Conservation (phyloP, 129 eudicot species). For the Lactuca saligna region DNA sequence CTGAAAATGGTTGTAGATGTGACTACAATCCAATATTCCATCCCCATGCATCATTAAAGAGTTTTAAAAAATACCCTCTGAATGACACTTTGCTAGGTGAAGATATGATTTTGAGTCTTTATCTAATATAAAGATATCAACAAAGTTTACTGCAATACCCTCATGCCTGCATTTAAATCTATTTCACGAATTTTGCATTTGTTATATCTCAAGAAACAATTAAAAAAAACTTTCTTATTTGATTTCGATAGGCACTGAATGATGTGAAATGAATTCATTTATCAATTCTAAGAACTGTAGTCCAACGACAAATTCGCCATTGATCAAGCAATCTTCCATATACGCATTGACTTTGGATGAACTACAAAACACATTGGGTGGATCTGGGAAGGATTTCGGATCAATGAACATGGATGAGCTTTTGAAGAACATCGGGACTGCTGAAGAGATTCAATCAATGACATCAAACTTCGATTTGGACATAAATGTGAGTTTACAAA, state of each 20-base stretch:
- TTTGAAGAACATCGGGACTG: conserved; percentile 71
- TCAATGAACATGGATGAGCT: conserved; percentile 87
- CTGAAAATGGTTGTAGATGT: neutral
- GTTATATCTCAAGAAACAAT: conserved; percentile 11
- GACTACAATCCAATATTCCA: too few species aligned
- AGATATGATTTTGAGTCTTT: conserved; percentile 16
- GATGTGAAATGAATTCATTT: conserved; percentile 51
- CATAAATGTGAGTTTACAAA: conserved; percentile 45
- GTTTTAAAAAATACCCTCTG: neutral
- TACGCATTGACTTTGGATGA: conserved; percentile 65
- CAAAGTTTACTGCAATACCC: conserved; percentile 13
- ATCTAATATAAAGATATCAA: conserved; percentile 1
- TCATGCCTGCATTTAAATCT: conserved; percentile 6
- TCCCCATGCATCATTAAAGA: too few species aligned
- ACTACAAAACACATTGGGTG: conserved; percentile 58
- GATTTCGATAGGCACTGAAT: conserved; percentile 20
- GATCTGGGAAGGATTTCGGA: conserved; percentile 66
- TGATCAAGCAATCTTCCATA: conserved; percentile 54
- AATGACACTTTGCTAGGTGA: conserved; percentile 21
- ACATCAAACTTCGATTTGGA: conserved; percentile 37
- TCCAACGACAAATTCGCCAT: conserved; percentile 32
- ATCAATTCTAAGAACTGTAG: conserved; percentile 51
- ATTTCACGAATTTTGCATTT: conserved; percentile 15
- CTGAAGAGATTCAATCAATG: conserved; percentile 62
- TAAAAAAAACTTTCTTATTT: conserved; percentile 4